phyloP scores from a whole-genome alignment of 83 land plant genomes.

The Larix sibirica region DNA sequence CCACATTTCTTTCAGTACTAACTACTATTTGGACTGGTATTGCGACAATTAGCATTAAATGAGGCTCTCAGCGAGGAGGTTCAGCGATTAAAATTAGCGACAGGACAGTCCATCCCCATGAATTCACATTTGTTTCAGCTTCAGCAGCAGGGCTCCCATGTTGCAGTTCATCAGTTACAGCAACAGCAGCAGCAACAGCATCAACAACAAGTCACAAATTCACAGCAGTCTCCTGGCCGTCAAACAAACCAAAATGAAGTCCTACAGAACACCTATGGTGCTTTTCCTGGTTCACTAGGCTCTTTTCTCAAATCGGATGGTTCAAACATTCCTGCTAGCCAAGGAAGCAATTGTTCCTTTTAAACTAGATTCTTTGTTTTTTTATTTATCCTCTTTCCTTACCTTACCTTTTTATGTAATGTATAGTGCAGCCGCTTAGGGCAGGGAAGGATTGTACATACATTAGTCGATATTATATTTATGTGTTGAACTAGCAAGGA shows the following conservation, averaged over 20 bases:
- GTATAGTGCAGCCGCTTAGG: not conserved
- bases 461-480: not conserved
- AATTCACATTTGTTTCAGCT: conserved; percentile 14
- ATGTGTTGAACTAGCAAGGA: too few species aligned
- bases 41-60: conserved; percentile 39
- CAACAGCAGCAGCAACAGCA: not conserved
- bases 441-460: not conserved
- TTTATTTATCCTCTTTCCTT: not conserved
- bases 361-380: not conserved
- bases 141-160: conserved; percentile 2
- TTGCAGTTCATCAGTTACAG: conserved; percentile 3
- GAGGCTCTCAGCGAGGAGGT: conserved; percentile 61
- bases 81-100: conserved; percentile 52
- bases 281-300: not conserved
- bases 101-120: conserved; percentile 26
- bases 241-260: not conserved
- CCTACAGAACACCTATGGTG: conserved; percentile 1
- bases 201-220: not conserved
- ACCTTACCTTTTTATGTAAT: not conserved
- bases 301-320: conserved; percentile 10
- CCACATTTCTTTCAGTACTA: too few species aligned
- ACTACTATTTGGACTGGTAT: too few species aligned
- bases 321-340: conserved; percentile 2
- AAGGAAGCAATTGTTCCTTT: conserved; percentile 9
- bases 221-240: not conserved